Evolutionary conservation across 1,139 yeast species (phyloP), one percentile per base, ranked within the genome.

Genomic region (Yamadazyma dushanensis): DNA sequence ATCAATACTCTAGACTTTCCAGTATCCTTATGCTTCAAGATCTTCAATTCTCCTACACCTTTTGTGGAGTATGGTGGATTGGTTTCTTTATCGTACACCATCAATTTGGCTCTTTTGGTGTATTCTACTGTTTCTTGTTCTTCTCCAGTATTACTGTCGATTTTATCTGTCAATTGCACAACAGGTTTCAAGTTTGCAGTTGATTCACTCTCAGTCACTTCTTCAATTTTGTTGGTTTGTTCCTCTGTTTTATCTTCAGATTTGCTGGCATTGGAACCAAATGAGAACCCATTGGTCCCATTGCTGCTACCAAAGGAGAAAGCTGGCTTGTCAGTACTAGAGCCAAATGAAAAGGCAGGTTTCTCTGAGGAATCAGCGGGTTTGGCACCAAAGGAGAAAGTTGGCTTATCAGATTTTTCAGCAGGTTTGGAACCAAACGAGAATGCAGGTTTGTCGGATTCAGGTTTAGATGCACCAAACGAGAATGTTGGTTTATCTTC

Each of bases 11-110:
- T 78, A 2, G 81, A 59, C 56, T 87, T 87, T 2, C 68, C 61
- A 3, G 79, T 75, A 2, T 66, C 70, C 34, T 71, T 72, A 50
- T 82, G 73, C 40, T 74, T 78, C 42, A 90, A 66, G 9, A 92
- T 68, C 51, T 87, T 84, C 47, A 90, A 66, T 35, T 83, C 89
- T 3, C 98, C 98, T 2, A 89, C 67, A 7, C 97, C 97, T 47
- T 77, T 76, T 15, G 78, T 64, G 16, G 64, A 66, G 50, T 83
- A 83, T 8, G 48, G 48, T 8, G 77, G 74, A 10, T 57, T 57
- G 33, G 73, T 71, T 25, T 76, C 71, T 4, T 78, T 54, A 39
- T 79, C 73, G 36, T 77, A 77, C 37, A 80, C 67, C 76, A 82
- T 80, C 30, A 89, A 66, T 54, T 88, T 88, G 8, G 94, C 75